Conservation (phyloP, 208 protist genomes). For the Crithidia brevicula region DNA sequence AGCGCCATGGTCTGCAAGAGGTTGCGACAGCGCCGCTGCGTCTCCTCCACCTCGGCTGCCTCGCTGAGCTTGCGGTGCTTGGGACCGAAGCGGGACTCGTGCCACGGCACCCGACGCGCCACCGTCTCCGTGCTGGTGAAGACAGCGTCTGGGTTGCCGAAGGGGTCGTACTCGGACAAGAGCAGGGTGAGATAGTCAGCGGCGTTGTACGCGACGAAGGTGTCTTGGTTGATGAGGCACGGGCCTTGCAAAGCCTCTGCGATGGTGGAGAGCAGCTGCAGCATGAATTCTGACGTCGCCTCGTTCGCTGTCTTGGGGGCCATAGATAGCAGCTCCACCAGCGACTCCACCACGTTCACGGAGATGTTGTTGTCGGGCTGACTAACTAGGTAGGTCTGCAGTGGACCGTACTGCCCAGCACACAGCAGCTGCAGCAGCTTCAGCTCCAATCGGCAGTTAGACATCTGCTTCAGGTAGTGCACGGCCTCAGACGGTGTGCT, state of each 20-base stretch:
- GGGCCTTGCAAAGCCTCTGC: slow-evolving; percentile 60
- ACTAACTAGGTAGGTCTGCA: slow-evolving; percentile 64
- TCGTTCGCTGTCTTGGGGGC: slow-evolving; percentile 40
- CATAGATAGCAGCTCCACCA: slow-evolving; percentile 56
- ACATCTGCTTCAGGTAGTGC: slow-evolving; percentile 35
- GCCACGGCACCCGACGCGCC: slow-evolving; percentile 16
- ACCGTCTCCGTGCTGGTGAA: slow-evolving; percentile 26
- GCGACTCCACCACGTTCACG: slow-evolving; percentile 63
- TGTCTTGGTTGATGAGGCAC: slow-evolving; percentile 58
- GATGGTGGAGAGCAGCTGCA: slow-evolving; percentile 53
- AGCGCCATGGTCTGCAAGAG: slow-evolving; percentile 38
- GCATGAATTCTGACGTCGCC: slow-evolving; percentile 41
- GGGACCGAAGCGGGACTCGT: slow-evolving; percentile 9
- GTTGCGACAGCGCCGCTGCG: slow-evolving; percentile 20
- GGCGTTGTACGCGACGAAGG: slow-evolving; percentile 50
- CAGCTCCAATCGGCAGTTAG: slow-evolving; percentile 41
- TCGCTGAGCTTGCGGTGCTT: background rate
- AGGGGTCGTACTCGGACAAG: slow-evolving; percentile 23
- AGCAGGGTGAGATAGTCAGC: slow-evolving; percentile 56
- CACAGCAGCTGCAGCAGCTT: slow-evolving; percentile 70
- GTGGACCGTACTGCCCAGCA: slow-evolving; percentile 53
- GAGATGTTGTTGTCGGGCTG: slow-evolving; percentile 68
- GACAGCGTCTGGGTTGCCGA: slow-evolving; percentile 21
- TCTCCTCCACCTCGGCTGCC: slow-evolving; percentile 15
- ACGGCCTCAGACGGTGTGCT: slow-evolving; percentile 27